A percentile compares a stretch with the other conserved stretches of the same genome.
Evolutionary conservation across 257 asterid species (phyloP).

Genomic region (Paulownia fortunei): DNA sequence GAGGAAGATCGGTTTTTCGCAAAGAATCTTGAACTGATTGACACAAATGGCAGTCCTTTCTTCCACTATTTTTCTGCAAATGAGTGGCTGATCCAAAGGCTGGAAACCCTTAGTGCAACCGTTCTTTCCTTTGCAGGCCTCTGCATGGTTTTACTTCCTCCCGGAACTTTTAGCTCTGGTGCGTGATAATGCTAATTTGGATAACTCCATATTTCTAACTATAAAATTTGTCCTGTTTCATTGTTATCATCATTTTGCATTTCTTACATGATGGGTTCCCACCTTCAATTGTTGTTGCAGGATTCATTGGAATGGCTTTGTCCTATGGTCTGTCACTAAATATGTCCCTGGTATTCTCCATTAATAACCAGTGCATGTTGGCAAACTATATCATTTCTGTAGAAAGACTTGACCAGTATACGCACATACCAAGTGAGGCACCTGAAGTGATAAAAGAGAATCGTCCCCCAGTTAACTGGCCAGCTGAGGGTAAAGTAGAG

Average conservation of each 20-base stretch:
- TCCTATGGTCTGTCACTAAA: conserved; percentile 94
- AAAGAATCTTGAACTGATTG: conserved; percentile 76
- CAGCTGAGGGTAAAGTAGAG: conserved; percentile 82
- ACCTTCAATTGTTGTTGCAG: conserved; percentile 45
- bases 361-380: conserved; percentile 83
- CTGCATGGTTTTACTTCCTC: conserved; percentile 93
- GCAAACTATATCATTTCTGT: conserved; percentile 90
- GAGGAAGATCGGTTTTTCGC: conserved; percentile 81
- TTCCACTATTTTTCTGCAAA: conserved; percentile 92
- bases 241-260: neutral
- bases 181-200: neutral
- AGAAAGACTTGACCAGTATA: conserved; percentile 92
- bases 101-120: conserved; percentile 76
- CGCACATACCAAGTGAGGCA: conserved; percentile 91
- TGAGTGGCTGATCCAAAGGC: conserved; percentile 91
- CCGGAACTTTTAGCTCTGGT: conserved; percentile 91
- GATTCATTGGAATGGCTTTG: conserved; percentile 95
- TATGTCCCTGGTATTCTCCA: conserved; percentile 82
- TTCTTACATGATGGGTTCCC: conserved; percentile 1
- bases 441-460: conserved; percentile 73
- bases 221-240: neutral
- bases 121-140: conserved; percentile 91
- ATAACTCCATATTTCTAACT: neutral
- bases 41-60: conserved; percentile 83
- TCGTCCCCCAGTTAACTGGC: conserved; percentile 87